These are phyloP conservation scores for Anacardium occidentale DNA, from an alignment of 345 rosid genomes.

Conservation along the genomic window DNA sequence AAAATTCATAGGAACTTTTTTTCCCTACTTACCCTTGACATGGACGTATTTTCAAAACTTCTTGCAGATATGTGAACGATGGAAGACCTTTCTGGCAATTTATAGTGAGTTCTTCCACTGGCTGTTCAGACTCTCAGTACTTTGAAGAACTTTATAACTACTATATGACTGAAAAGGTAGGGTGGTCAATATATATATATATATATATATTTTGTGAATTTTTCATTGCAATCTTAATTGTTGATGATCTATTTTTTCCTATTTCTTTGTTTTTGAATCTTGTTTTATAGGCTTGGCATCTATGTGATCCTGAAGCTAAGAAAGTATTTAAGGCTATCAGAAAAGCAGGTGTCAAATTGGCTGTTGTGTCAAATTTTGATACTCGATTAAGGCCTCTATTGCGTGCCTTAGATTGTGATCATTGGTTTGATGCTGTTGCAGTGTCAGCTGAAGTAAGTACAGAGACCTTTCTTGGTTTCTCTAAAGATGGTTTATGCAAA, in stretches of 20 bases:
- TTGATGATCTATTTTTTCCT: neutral
- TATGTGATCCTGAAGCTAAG: constrained; percentile 89
- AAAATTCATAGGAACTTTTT: neutral
- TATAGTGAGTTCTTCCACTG: constrained; percentile 88
- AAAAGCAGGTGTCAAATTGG: constrained; percentile 78
- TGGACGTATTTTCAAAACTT: neutral
- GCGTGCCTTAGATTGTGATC: constrained; percentile 76
- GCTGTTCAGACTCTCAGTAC: constrained; percentile 81
- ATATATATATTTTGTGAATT: neutral
- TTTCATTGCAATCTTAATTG: neutral
- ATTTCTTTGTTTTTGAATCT: neutral
- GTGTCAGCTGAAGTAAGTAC: constrained; percentile 90
- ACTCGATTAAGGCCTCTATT: constrained; percentile 86
- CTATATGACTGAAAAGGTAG: constrained; percentile 79
- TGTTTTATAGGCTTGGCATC: constrained; percentile 83
- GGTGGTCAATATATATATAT: constrained; percentile 4
- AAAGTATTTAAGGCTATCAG: constrained; percentile 78
- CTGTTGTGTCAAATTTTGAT: constrained; percentile 93
- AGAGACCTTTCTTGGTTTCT: constrained; percentile 10
- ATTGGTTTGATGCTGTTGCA: constrained; percentile 97
- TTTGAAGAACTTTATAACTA: constrained; percentile 91
- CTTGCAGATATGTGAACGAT: constrained; percentile 82
- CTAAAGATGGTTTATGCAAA: neutral
- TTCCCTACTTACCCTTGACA: neutral
- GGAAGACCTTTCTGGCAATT: constrained; percentile 94